Base-by-base conservation (phyloP, 331 rosid genomes). In the Pyracantha coccinea region DNA sequence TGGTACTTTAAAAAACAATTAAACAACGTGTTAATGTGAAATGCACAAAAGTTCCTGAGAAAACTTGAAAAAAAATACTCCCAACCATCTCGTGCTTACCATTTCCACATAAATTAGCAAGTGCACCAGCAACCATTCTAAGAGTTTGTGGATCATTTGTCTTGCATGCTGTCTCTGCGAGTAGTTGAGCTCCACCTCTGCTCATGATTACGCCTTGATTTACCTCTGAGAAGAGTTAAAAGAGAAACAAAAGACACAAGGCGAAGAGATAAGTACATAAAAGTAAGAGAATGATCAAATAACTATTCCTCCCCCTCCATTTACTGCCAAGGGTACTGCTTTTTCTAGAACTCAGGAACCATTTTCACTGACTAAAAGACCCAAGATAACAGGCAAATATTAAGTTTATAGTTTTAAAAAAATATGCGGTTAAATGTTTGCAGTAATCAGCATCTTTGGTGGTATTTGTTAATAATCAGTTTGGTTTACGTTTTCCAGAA, bases 41-140 rank as follows among this genome's bases (percentile, higher is more conserved):
- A 21, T 32, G 9, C 24, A 75, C 9, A 68, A 17, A 68, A 8
- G 65, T 23, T 29, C 17, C 53, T 45, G 66, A 7, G 15, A 17
- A 19, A n/a, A 74, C 13, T 45, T 55, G 20, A n/a, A 71, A 35
- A 29, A 41, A 41, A 10, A 41, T 11, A 41, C 47, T 41, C 47
- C 11, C 47, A 41, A 57, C 27, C 20, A 75, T 57, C 38, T 66
- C 44, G 52, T 50, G 59, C 64, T 79, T 83, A 89, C 93, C 93
- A 53, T 89, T 89, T 79, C 93, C 93, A 65, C 93, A 89, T 85
- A 89, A 87, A 87, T 89, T 89, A 69, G 93, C 89, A 23, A 87
- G 87, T 69, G 89, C 93, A 5, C 93, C 93, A 32, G 93, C 93
- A 73, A 87, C 88, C 93, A 89, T 87, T 76, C 93, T 68, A 38